Conservation (phyloP, 2,329 filamentous ascomycete species). For the Sordariomycetes sp. region DNA sequence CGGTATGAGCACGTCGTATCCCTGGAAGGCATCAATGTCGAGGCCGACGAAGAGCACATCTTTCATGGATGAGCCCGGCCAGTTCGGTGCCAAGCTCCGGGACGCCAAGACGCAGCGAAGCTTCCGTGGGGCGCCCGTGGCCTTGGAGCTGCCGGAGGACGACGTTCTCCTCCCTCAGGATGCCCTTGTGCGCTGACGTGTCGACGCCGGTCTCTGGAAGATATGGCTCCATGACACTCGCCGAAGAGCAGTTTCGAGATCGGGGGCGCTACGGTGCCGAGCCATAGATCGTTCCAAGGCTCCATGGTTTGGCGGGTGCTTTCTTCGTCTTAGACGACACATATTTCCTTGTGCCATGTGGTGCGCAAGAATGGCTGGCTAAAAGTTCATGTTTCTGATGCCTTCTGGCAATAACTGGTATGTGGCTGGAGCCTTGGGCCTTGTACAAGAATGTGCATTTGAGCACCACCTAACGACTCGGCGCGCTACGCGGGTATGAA, state of each 20-base stretch:
- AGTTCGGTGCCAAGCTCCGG: neutral
- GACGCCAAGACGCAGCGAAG: neutral
- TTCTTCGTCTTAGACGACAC: too few species aligned
- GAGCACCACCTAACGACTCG: too few species aligned
- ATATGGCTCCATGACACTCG: neutral
- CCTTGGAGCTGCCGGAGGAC: slow-evolving; percentile 5
- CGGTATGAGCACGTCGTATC: slow-evolving; percentile 4
- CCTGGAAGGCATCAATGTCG: slow-evolving; percentile 8
- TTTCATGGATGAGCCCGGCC: slow-evolving; percentile 3
- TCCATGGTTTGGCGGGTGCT: too few species aligned
- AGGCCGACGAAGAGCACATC: slow-evolving; percentile 7
- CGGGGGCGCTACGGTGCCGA: too few species aligned
- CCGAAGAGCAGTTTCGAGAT: too few species aligned
- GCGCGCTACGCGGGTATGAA: too few species aligned
- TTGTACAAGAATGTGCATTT: neutral
- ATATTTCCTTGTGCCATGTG: too few species aligned
- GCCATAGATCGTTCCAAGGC: too few species aligned
- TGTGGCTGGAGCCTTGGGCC: too few species aligned
- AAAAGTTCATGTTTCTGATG: too few species aligned
- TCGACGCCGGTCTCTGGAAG: neutral
- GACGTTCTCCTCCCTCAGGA: slow-evolving; percentile 7
- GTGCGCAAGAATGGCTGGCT: too few species aligned
- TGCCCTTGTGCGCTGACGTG: slow-evolving; percentile 4
- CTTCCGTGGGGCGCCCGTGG: neutral
- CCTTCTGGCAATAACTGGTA: too few species aligned